Conservation (phyloP, 352 stramenopile species). For the Phytophthora rubi region DNA sequence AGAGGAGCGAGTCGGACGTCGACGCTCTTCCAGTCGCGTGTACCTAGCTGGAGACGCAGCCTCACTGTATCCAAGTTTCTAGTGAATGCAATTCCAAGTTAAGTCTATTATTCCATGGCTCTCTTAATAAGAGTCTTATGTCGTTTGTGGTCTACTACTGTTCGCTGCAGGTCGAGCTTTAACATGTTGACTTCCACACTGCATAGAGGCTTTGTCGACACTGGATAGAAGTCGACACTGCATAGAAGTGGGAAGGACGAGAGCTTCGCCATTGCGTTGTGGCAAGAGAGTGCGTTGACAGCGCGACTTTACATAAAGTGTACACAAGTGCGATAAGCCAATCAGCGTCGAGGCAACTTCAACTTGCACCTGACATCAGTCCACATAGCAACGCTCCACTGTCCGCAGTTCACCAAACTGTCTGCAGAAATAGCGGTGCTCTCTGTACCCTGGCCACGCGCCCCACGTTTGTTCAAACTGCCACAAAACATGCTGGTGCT, state of each 20-base stretch:
- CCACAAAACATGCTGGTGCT: constrained; percentile 10
- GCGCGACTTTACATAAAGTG: background rate
- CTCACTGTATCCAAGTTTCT: background rate
- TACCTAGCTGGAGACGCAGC: background rate
- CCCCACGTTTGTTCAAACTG: background rate
- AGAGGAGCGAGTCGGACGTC: background rate
- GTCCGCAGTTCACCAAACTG: too few relatives aligned
- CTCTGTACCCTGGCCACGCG: too few relatives aligned
- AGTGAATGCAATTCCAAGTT: constrained; percentile 15
- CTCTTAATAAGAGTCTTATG: too few relatives aligned
- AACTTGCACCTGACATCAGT: constrained; percentile 5
- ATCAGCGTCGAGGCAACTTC: constrained; percentile 20
- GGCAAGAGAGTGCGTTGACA: background rate
- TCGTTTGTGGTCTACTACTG: too few relatives aligned
- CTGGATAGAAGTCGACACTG: too few relatives aligned
- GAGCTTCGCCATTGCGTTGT: too few relatives aligned
- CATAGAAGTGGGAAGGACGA: too few relatives aligned
- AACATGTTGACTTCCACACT: too few relatives aligned
- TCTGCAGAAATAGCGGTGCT: background rate
- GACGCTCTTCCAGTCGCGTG: background rate
- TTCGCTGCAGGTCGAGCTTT: too few relatives aligned
- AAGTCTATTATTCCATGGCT: background rate
- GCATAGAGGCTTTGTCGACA: too few relatives aligned
- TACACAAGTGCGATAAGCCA: background rate
- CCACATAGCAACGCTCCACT: background rate